A percentile compares a stretch with the other conserved stretches of the same genome.
phyloP scores from a whole-genome alignment of 495 filamentous ascomycete genomes.

The Letharia lupina region DNA sequence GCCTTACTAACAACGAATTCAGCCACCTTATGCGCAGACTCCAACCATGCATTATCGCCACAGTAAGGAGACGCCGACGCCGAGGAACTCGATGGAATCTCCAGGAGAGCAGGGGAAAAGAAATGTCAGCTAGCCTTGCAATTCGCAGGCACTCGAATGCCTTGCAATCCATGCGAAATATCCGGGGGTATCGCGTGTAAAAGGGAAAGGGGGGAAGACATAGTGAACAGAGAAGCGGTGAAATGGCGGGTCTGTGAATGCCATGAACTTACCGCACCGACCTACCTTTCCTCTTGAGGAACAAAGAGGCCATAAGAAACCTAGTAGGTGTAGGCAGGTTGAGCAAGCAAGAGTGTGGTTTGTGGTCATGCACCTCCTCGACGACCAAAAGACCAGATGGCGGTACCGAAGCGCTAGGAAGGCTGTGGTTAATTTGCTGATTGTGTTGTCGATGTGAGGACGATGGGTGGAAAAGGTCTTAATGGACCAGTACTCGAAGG shows the following conservation, averaged over 20 bases:
- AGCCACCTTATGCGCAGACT: neutral
- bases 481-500: neutral
- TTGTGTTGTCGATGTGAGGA: neutral
- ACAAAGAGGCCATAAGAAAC: neutral
- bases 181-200: conserved; percentile 4
- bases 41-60: neutral
- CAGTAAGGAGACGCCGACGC: neutral
- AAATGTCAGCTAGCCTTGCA: conserved; percentile 10
- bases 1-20: neutral
- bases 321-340: neutral
- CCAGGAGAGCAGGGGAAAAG: neutral
- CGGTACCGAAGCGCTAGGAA: neutral
- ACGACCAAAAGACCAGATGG: neutral
- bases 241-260: conserved; percentile 2
- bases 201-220: neutral
- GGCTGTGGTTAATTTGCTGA: neutral
- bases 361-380: neutral
- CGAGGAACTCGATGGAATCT: neutral
- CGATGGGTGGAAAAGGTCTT: neutral
- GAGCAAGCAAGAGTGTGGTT: neutral
- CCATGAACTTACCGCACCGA: conserved; percentile 15
- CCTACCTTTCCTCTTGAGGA: conserved; percentile 11
- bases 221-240: conserved; percentile 2
- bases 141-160: neutral
- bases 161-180: neutral